Percentiles rank a stretch among this genome's conserved stretches.
These are phyloP conservation scores for Didymellaceae sp. DNA, from an alignment of 2,329 filamentous ascomycete genomes.

Conservation along the genomic window DNA sequence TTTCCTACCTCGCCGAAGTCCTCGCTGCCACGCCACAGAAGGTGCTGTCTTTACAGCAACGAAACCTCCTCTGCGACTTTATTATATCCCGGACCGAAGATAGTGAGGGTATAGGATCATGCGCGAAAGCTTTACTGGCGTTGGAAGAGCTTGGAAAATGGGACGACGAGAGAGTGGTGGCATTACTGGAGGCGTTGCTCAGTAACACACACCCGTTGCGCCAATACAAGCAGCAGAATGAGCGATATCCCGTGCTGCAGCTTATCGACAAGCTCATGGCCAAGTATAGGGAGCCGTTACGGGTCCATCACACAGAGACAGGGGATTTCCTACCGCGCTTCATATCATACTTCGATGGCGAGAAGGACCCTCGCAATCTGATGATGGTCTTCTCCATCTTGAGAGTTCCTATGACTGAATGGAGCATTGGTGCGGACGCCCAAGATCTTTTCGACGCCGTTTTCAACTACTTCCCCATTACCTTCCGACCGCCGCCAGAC, in stretches of 20 bases:
- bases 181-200: slow-evolving; percentile 58
- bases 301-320: slow-evolving; percentile 59
- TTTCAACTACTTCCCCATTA: slow-evolving; percentile 76
- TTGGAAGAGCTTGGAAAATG: slow-evolving; percentile 67
- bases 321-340: slow-evolving; percentile 65
- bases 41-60: slow-evolving; percentile 66
- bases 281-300: slow-evolving; percentile 56
- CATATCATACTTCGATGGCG: slow-evolving; percentile 69
- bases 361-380: slow-evolving; percentile 72
- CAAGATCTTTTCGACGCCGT: slow-evolving; percentile 69
- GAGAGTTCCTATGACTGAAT: slow-evolving; percentile 71
- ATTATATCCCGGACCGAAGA: slow-evolving; percentile 68
- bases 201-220: slow-evolving; percentile 64
- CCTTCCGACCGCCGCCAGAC: slow-evolving; percentile 71
- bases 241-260: slow-evolving; percentile 66
- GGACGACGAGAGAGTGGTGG: slow-evolving; percentile 62
- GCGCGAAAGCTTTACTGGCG: slow-evolving; percentile 64
- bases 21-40: slow-evolving; percentile 59
- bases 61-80: slow-evolving; percentile 66
- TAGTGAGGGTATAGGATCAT: slow-evolving; percentile 60
- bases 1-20: slow-evolving; percentile 60
- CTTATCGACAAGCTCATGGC: slow-evolving; percentile 68
- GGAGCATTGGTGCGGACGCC: slow-evolving; percentile 66
- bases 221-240: slow-evolving; percentile 66
- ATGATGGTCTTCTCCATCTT: slow-evolving; percentile 74